Base-by-base conservation (phyloP, 1,284 basidiomycete genomes). In the Moesziomyces aphidis region DNA sequence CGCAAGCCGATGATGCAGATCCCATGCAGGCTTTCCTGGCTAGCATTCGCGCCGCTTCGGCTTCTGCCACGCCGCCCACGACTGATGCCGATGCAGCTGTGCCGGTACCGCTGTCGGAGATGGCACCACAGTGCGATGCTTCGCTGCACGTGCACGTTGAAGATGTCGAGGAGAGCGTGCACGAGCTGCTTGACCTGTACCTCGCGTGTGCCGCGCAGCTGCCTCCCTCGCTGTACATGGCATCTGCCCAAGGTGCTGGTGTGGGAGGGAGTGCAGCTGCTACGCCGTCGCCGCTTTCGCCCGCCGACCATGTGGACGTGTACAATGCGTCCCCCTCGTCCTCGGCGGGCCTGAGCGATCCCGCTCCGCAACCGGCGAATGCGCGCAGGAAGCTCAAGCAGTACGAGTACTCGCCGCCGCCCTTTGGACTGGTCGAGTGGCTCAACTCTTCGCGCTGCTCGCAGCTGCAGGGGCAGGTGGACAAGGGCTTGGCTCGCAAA, bases 141-240 rank as follows among this genome's bases (percentile, higher is more conserved):
- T 43, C 52, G 3, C 47, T 34, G n/a, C 65, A 42, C 43, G 44
- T 64, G 4, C 28, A 55, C 21, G 50, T 72, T 26, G 77, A 78
- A 24, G 79, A 79, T 26, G 62, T 76, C n/a, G 67, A 78, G 55
- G 75, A 77, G 44, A 53, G 65, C 0, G 54, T 74, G 1, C 75
- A 77, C 57, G 73, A 73, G n/a, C 55, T 77, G 0, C 64, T 77
- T 39, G 75, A 77, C 26, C 72, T 77, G n/a, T 73, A 71, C 21
- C 55, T 77, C 4, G 23, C 67, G 1, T 68, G 52, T 21, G 43
- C 61, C 4, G 58, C 72, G 3, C 50, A 58, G 36, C 63, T 74
- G 4, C 67, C 72, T 21, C 62, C 72, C 5, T 62, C 66, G 43
- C 49, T 70, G 13, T 74, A 66, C 59, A 66, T 62, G 67, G 22